These are phyloP conservation scores for Emergomyces africanus DNA, from an alignment of 2,329 filamentous ascomycete genomes.

Conservation along the genomic window DNA sequence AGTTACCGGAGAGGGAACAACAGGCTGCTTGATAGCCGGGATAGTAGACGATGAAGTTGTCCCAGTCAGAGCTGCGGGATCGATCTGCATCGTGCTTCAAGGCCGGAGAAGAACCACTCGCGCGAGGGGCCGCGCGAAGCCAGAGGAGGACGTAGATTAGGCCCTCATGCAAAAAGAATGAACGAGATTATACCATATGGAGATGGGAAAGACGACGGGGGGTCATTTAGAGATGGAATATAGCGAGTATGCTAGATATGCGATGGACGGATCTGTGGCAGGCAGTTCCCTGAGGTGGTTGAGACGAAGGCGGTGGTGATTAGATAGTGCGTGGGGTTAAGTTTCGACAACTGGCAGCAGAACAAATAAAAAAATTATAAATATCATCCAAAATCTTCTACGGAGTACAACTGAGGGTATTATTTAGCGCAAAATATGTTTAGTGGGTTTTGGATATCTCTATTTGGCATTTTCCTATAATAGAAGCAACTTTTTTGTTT, in stretches of 20 bases:
- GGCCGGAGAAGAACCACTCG: slow-evolving; percentile 17
- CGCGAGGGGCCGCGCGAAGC: slow-evolving; percentile 25
- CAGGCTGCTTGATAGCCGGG: slow-evolving; percentile 19
- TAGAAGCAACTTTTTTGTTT: neutral
- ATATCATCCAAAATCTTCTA: neutral
- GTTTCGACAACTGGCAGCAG: neutral
- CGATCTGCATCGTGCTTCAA: slow-evolving; percentile 31
- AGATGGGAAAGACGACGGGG: neutral
- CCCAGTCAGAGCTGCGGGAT: slow-evolving; percentile 32
- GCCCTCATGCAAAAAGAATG: slow-evolving; percentile 24
- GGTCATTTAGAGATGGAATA: slow-evolving; percentile 1
- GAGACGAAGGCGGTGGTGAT: neutral
- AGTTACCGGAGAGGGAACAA: slow-evolving; percentile 12
- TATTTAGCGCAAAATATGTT: neutral
- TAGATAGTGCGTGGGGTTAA: neutral
- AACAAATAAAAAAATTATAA: neutral
- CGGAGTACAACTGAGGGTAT: neutral
- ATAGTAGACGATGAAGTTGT: slow-evolving; percentile 22
- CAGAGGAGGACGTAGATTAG: slow-evolving; percentile 21
- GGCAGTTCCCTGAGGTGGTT: neutral
- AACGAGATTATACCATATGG: neutral
- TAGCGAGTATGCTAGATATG: neutral
- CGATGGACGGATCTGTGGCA: neutral
- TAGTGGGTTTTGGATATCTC: neutral
- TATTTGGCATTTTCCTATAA: neutral